A percentile compares a stretch with the other conserved stretches of the same genome.
Evolutionary conservation across 2,329 filamentous ascomycete species (phyloP).

Genomic region (Aspergillus sp.): DNA sequence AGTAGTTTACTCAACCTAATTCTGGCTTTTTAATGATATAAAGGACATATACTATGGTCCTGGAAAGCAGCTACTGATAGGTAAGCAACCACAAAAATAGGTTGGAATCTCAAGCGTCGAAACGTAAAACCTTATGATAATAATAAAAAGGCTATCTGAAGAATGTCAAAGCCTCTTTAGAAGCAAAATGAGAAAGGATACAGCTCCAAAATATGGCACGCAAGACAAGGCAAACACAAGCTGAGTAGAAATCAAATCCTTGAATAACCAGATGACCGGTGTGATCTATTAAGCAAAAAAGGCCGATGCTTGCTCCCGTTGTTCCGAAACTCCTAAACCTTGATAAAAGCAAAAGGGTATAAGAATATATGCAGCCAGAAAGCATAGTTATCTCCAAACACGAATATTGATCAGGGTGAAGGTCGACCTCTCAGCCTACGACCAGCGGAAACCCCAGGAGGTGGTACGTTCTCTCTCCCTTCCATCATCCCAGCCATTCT

Average conservation of each 20-base stretch:
- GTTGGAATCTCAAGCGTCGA: background rate
- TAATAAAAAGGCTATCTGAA: background rate
- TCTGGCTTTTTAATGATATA: background rate
- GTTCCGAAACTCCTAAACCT: slow-evolving; percentile 1
- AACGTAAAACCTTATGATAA: background rate
- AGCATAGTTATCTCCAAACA: background rate
- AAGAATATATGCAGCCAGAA: slow-evolving; percentile 3
- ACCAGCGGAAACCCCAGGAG: slow-evolving; percentile 24
- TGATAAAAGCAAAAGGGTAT: slow-evolving; percentile 5
- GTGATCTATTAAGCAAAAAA: slow-evolving; percentile 1
- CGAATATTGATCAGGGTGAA: slow-evolving; percentile 20
- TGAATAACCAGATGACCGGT: background rate
- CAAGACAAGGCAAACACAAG: background rate
- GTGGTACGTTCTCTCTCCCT: slow-evolving; percentile 47
- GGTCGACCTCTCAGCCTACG: slow-evolving; percentile 33
- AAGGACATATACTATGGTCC: background rate
- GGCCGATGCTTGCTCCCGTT: background rate
- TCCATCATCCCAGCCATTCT: slow-evolving; percentile 41
- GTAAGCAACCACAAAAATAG: background rate
- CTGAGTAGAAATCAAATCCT: background rate
- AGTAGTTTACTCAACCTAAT: background rate
- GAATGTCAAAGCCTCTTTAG: background rate
- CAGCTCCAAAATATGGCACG: background rate
- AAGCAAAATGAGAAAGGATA: background rate
- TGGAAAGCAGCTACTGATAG: background rate